phyloP scores from a whole-genome alignment of 768 basidiomycete species.

The Serendipita sp. region DNA sequence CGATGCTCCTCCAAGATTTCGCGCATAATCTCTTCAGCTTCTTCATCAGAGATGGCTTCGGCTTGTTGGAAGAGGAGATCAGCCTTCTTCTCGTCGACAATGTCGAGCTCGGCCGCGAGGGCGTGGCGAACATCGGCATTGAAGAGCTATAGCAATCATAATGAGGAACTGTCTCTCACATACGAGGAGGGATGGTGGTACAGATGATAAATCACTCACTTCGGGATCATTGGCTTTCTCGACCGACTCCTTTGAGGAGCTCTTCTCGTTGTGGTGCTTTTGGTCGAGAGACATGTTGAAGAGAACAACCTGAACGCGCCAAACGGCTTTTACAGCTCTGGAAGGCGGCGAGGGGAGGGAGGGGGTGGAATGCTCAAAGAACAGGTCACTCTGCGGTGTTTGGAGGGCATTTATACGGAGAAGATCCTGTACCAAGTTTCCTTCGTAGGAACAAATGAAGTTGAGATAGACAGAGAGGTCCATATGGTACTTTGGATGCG shows the following conservation, averaged over 20 bases:
- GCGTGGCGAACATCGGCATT: slow-evolving; percentile 4
- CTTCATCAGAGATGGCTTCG: slow-evolving; percentile 7
- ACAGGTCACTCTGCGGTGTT: not conserved
- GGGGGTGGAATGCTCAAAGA: slow-evolving; percentile 2
- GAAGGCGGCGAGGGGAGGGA: slow-evolving; percentile 2
- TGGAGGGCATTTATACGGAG: not conserved
- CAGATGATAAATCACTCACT: not conserved
- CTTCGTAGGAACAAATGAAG: too few species aligned
- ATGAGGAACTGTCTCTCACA: not conserved
- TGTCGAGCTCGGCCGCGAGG: slow-evolving; percentile 5
- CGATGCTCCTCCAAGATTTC: slow-evolving; percentile 7
- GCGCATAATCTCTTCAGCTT: slow-evolving; percentile 8
- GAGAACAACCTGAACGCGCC: not conserved
- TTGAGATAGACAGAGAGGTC: too few species aligned
- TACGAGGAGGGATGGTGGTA: not conserved
- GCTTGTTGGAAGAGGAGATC: slow-evolving; percentile 7
- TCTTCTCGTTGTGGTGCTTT: not conserved
- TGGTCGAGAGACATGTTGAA: slow-evolving; percentile 5
- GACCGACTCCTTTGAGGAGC: not conserved
- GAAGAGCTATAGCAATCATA: slow-evolving; percentile 4
- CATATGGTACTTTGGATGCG: not conserved
- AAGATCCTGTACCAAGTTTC: not conserved
- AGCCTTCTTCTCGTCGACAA: slow-evolving; percentile 7
- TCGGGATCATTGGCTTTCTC: slow-evolving; percentile 2
- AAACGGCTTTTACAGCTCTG: slow-evolving; percentile 1